A percentile compares a stretch with the other conserved stretches of the same genome.
These are phyloP conservation scores for Fraxinus velutina DNA, from an alignment of 305 asterid genomes.

Conservation along the genomic window DNA sequence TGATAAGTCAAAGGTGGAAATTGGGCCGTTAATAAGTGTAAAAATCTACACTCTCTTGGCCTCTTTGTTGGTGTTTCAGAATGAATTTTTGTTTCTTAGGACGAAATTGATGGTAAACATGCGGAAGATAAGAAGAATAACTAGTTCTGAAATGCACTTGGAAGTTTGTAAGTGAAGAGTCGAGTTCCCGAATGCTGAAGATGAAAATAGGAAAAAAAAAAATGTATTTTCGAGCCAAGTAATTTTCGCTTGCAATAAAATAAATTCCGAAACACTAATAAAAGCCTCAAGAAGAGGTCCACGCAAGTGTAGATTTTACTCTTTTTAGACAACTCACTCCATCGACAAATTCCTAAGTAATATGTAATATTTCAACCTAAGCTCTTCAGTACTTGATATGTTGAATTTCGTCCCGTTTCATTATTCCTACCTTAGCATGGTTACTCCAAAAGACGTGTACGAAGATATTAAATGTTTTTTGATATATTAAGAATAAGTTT, in stretches of 20 bases:
- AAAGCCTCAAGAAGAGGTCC: neutral
- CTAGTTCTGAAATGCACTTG: neutral
- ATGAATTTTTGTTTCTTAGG: neutral
- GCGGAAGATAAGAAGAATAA: neutral
- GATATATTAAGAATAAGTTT: neutral
- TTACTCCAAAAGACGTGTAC: neutral
- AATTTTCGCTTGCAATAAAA: neutral
- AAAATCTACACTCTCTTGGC: neutral
- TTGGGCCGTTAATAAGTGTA: neutral
- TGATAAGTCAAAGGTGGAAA: neutral
- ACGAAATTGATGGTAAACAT: neutral
- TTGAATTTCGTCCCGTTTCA: neutral
- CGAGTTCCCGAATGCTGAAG: neutral
- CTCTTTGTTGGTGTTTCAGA: neutral
- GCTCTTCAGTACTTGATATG: neutral
- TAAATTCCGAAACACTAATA: neutral
- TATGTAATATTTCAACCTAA: neutral
- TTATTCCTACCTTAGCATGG: neutral
- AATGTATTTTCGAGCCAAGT: neutral
- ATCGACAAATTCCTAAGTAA: neutral
- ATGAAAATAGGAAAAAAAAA: neutral
- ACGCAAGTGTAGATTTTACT: neutral
- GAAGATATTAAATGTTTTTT: neutral
- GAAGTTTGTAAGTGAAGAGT: neutral
- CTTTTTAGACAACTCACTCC: neutral